Base-by-base conservation (phyloP, 169 alveolate genomes). In the Eimeria brunetti region DNA sequence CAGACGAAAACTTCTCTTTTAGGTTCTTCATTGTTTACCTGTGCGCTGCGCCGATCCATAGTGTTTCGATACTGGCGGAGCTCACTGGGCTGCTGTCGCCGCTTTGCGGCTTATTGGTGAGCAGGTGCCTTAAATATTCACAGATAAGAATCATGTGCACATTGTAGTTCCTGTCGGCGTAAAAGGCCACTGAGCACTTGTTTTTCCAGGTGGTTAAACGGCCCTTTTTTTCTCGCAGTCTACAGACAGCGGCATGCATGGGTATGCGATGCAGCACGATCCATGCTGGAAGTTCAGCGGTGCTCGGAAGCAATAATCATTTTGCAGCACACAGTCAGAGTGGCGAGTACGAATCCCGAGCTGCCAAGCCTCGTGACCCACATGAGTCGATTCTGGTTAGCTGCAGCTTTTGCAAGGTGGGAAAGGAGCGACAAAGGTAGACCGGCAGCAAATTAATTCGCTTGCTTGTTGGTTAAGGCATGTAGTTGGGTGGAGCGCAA, bases 81-180 rank as follows among this genome's bases (percentile, higher is more conserved):
- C 89, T 41, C 96, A 93, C 83, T 93, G 96, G 96, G 90, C 94
- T 62, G 88, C 78, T 49, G 71, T 93, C 41, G 96, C 96, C 7
- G 96, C 96, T 7, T 93, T 93, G 5, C 93, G 96, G 5, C 96
- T 93, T 41, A 71, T 93, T 80, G 96, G 96, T 93, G 84, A 64
- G 96, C 58, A 44, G 53, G 41, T n/a, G 5, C 76, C 9, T 6
- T 53, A 7, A 11, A 33, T 12, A 44, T 30, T 16, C 30, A 20
- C 83, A 38, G 83, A 38, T 20, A 30, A 38, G 30, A 73, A n/a
- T 38, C 51, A 38, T n/a, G 16, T 6, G 83, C 20, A 41, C 4
- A 38, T 12, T 73, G 83, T 20, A n/a, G 67, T n/a, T 16, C n/a
- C 38, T 4, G 56, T 76, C 14, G 11, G 84, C 22, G 16, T 44